phyloP scores from a whole-genome alignment of 176 grass and related monocot species.

The Triticum dicoccoides region DNA sequence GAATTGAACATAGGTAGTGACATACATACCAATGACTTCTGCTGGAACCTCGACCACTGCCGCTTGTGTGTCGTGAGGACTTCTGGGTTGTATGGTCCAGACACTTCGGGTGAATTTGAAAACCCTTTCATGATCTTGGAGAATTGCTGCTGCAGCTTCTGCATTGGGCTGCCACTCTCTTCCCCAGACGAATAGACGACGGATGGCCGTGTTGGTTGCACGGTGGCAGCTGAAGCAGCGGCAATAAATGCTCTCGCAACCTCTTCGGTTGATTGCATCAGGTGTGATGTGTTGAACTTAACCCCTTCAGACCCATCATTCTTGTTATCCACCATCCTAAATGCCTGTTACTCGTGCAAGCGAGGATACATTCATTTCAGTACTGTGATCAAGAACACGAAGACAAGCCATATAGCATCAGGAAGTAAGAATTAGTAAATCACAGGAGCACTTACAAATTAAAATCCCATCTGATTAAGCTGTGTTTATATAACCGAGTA shows the following conservation, averaged over 20 bases:
- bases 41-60: constrained; percentile 92
- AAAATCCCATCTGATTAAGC: background rate
- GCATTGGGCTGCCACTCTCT: constrained; percentile 66
- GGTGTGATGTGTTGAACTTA: constrained; percentile 37
- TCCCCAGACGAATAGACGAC: constrained; percentile 62
- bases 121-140: constrained; percentile 77
- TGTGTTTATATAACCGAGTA: background rate
- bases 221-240: constrained; percentile 62
- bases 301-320: constrained; percentile 50
- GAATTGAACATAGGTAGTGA: constrained; percentile 18
- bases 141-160: constrained; percentile 80
- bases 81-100: constrained; percentile 85
- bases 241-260: constrained; percentile 57
- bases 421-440: background rate
- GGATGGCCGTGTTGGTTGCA: constrained; percentile 57
- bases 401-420: constrained; percentile 3
- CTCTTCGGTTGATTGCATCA: constrained; percentile 83
- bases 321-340: constrained; percentile 40
- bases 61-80: constrained; percentile 86
- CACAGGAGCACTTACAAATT: background rate
- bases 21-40: constrained; percentile 68
- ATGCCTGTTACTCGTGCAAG: constrained; percentile 15
- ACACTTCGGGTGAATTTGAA: constrained; percentile 64
- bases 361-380: constrained; percentile 4
- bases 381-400: background rate